These are phyloP conservation scores for Pichia sp. DNA, from an alignment of 1,139 yeast genomes.

Conservation along the genomic window DNA sequence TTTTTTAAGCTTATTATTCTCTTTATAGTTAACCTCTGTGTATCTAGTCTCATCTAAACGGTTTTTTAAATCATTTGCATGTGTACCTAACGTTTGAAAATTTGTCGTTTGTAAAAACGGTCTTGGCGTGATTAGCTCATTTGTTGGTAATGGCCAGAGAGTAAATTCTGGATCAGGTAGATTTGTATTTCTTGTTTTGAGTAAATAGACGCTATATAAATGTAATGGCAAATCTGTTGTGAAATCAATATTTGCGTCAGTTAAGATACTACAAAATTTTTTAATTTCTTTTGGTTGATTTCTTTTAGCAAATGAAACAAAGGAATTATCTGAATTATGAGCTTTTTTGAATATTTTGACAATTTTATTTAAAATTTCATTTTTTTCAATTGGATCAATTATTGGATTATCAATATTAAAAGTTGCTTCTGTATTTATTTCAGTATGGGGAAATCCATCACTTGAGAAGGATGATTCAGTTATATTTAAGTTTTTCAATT, in stretches of 20 bases:
- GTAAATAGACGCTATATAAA: slow-evolving; percentile 41
- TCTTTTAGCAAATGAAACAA: not conserved
- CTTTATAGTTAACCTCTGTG: slow-evolving; percentile 5
- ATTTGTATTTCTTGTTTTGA: slow-evolving; percentile 33
- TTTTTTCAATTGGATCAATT: too few species aligned
- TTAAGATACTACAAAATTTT: slow-evolving; percentile 27
- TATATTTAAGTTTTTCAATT: too few species aligned
- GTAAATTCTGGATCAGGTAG: slow-evolving; percentile 39
- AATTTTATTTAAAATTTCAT: not conserved
- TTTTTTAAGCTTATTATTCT: not conserved
- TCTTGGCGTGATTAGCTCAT: slow-evolving; percentile 32
- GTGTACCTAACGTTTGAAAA: not conserved
- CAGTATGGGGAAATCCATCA: not conserved
- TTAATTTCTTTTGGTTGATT: slow-evolving; percentile 1
- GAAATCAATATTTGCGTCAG: slow-evolving; percentile 38
- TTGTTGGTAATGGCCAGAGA: slow-evolving; percentile 40
- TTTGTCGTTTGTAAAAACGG: slow-evolving; percentile 3
- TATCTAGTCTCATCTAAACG: slow-evolving; percentile 3
- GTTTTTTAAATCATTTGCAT: not conserved
- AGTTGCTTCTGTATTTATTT: not conserved
- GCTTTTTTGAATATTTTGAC: not conserved
- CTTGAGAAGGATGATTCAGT: too few species aligned
- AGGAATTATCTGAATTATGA: not conserved
- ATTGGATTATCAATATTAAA: not conserved
- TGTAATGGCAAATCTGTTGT: slow-evolving; percentile 47